Percentiles rank a stretch among this genome's conserved stretches.
Conservation (phyloP, 2,329 filamentous ascomycete species). For the Cadophora gregata region DNA sequence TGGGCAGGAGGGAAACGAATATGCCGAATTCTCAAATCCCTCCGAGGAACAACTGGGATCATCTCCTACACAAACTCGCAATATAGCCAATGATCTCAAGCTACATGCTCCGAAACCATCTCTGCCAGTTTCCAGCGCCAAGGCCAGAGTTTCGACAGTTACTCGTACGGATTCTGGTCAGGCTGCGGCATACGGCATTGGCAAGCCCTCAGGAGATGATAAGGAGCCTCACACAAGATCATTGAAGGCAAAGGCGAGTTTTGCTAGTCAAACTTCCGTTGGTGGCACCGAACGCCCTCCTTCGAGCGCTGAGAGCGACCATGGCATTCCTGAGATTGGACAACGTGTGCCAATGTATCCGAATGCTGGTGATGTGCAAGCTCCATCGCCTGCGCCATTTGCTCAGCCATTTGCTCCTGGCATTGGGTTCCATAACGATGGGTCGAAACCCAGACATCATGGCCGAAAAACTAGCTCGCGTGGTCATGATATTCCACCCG, state of each 20-base stretch:
- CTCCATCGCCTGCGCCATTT: conserved; percentile 77
- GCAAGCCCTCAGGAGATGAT: conserved; percentile 63
- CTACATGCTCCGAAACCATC: conserved; percentile 90
- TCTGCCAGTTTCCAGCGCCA: conserved; percentile 79
- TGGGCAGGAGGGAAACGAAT: conserved; percentile 90
- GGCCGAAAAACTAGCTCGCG: conserved; percentile 74
- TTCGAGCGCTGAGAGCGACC: conserved; percentile 71
- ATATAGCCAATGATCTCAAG: conserved; percentile 80
- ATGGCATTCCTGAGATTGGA: conserved; percentile 91
- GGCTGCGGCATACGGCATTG: conserved; percentile 84
- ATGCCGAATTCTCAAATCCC: conserved; percentile 64
- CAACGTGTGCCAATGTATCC: conserved; percentile 93
- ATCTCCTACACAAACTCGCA: conserved; percentile 75
- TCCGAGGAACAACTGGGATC: conserved; percentile 50
- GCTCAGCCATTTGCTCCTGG: conserved; percentile 38
- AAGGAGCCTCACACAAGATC: conserved; percentile 55
- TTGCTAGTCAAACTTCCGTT: conserved; percentile 53
- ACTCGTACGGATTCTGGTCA: conserved; percentile 91
- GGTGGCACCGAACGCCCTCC: conserved; percentile 55
- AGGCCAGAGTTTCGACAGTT: conserved; percentile 80
- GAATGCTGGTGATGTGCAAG: conserved; percentile 93
- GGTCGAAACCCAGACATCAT: conserved; percentile 60
- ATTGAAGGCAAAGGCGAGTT: conserved; percentile 68
- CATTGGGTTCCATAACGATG: conserved; percentile 60
- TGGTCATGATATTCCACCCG: conserved; percentile 76